Conservation (phyloP, 257 asterid genomes). For the Solanum okadae region DNA sequence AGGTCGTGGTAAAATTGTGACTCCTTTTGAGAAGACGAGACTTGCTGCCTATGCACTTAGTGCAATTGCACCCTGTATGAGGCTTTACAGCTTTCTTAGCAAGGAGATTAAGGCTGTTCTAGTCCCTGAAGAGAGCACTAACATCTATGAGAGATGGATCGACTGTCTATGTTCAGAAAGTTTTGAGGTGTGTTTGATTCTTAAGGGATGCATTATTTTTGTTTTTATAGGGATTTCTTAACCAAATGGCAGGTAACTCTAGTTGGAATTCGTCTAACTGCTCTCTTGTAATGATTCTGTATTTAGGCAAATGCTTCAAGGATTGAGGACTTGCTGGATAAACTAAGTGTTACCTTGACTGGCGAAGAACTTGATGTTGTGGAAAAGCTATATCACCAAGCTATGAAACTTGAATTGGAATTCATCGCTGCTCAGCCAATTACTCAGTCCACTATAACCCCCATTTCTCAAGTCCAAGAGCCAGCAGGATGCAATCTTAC, state of each 20-base stretch:
- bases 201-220: neutral
- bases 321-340: constrained; percentile 57
- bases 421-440: constrained; percentile 47
- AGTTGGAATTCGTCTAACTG: constrained; percentile 9
- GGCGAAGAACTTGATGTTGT: constrained; percentile 61
- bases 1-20: constrained; percentile 37
- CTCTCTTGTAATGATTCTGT: constrained; percentile 13
- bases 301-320: constrained; percentile 50
- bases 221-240: neutral
- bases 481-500: constrained; percentile 24
- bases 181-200: constrained; percentile 37
- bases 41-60: constrained; percentile 59
- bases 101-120: constrained; percentile 36
- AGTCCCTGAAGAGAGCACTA: constrained; percentile 24
- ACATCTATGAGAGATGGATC: constrained; percentile 56
- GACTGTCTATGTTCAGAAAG: constrained; percentile 37
- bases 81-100: constrained; percentile 45
- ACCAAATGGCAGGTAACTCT: neutral
- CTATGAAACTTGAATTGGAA: constrained; percentile 50
- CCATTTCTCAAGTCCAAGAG: constrained; percentile 29
- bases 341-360: constrained; percentile 49
- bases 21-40: constrained; percentile 66
- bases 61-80: constrained; percentile 67
- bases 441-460: constrained; percentile 35
- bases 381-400: constrained; percentile 55